Evolutionary conservation across 2,329 filamentous ascomycete genomes (phyloP).

Genomic region (Ceratocystiopsis minuta): DNA sequence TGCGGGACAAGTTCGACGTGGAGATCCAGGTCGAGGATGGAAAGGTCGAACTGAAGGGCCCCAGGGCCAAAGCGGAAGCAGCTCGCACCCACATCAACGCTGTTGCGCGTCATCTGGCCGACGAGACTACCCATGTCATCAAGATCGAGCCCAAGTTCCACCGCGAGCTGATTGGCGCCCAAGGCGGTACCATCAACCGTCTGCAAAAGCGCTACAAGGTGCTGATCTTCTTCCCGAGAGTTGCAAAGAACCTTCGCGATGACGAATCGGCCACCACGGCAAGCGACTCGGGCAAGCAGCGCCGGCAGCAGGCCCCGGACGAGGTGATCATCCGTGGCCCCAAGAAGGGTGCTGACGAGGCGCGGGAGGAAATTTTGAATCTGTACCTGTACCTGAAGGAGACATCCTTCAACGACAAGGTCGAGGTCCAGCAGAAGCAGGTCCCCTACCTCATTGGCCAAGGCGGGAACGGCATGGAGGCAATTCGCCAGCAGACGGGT

Average conservation of each 20-base stretch:
- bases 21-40: slow-evolving; percentile 83
- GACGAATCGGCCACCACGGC: slow-evolving; percentile 48
- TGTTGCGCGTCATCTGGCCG: slow-evolving; percentile 67
- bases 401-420: slow-evolving; percentile 60
- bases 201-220: slow-evolving; percentile 88
- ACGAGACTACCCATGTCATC: slow-evolving; percentile 71
- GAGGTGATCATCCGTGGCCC: slow-evolving; percentile 85
- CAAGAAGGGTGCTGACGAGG: slow-evolving; percentile 80
- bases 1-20: slow-evolving; percentile 49
- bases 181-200: slow-evolving; percentile 75
- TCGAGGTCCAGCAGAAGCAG: slow-evolving; percentile 80
- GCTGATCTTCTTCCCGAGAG: slow-evolving; percentile 78
- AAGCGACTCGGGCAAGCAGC: slow-evolving; percentile 47
- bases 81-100: slow-evolving; percentile 68
- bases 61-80: slow-evolving; percentile 80
- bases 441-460: slow-evolving; percentile 87
- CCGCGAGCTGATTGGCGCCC: slow-evolving; percentile 77
- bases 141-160: slow-evolving; percentile 93
- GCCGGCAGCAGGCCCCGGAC: slow-evolving; percentile 60
- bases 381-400: slow-evolving; percentile 81
- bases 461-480: slow-evolving; percentile 78
- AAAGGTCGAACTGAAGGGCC: slow-evolving; percentile 88
- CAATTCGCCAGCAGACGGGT: slow-evolving; percentile 65
- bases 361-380: slow-evolving; percentile 77
- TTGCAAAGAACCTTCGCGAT: slow-evolving; percentile 44